Evolutionary conservation across 129 eudicot species (phyloP).

Genomic region (Artemisia annua): DNA sequence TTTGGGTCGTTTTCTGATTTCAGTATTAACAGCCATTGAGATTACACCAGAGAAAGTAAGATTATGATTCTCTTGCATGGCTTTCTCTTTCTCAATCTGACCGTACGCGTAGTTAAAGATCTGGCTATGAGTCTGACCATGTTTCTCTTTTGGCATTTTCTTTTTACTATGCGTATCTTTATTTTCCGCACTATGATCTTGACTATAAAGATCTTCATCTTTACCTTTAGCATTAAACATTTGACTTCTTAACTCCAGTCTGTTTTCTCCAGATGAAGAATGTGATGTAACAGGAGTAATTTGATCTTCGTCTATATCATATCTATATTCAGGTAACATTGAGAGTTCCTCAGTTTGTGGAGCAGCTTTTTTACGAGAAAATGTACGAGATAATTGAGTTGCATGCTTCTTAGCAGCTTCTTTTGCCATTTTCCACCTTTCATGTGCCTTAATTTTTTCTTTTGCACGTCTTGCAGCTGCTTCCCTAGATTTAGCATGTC

Average conservation of each 20-base stretch:
- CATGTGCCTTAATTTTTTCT: conserved; percentile 71
- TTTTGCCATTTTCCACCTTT: conserved; percentile 83
- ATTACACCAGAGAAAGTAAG: too few species aligned
- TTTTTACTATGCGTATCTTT: conserved; percentile 32
- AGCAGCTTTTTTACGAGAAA: conserved; percentile 48
- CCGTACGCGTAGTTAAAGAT: conserved; percentile 79
- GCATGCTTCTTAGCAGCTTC: conserved; percentile 85
- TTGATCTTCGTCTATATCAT: conserved; percentile 34
- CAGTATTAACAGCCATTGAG: conserved; percentile 46
- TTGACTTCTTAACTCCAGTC: conserved; percentile 40
- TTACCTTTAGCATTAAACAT: conserved; percentile 35
- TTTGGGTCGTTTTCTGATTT: conserved; percentile 58
- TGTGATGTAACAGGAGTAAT: conserved; percentile 29
- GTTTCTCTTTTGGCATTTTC: conserved; percentile 43
- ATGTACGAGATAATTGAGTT: conserved; percentile 62
- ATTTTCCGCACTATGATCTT: conserved; percentile 32
- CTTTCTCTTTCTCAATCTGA: conserved; percentile 91
- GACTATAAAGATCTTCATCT: conserved; percentile 45
- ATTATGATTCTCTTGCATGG: conserved; percentile 68
- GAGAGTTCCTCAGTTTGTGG: conserved; percentile 45
- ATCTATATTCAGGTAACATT: conserved; percentile 38
- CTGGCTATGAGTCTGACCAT: conserved; percentile 76
- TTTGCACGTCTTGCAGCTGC: conserved; percentile 76
- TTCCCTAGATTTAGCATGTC: conserved; percentile 84
- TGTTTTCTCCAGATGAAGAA: conserved; percentile 33